Conservation (phyloP, 495 filamentous ascomycete genomes). For the Cetradonia linearis region DNA sequence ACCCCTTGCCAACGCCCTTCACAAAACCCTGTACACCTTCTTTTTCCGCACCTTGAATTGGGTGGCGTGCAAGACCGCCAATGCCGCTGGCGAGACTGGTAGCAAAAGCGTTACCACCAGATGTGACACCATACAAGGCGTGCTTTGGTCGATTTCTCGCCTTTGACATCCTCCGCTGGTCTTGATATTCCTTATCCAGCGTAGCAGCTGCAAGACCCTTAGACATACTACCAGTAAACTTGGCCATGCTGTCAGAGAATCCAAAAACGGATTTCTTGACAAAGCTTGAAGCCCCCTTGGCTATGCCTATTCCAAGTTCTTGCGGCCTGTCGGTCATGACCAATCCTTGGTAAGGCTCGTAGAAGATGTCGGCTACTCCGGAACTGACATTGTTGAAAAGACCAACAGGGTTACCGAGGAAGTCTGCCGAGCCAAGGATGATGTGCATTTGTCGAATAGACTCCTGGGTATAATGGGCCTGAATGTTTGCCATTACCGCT, state of each 20-base stretch:
- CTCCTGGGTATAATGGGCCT: constrained; percentile 92
- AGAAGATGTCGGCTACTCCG: constrained; percentile 94
- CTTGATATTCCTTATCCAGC: constrained; percentile 96
- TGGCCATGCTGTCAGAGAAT: constrained; percentile 89
- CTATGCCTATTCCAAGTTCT: constrained; percentile 87
- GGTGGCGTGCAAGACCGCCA: constrained; percentile 83
- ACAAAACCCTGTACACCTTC: constrained; percentile 89
- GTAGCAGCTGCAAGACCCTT: constrained; percentile 92
- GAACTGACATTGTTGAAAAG: constrained; percentile 98
- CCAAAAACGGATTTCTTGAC: constrained; percentile 98
- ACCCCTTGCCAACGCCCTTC: constrained; percentile 92
- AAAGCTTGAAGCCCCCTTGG: constrained; percentile 92
- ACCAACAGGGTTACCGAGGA: constrained; percentile 96
- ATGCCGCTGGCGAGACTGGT: constrained; percentile 87
- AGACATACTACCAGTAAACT: constrained; percentile 91
- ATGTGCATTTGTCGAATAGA: constrained; percentile 92
- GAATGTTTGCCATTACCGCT: constrained; percentile 71
- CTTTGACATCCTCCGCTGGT: constrained; percentile 84
- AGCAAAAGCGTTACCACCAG: constrained; percentile 89
- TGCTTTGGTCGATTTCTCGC: constrained; percentile 93
- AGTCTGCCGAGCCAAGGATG: constrained; percentile 91
- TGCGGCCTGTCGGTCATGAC: constrained; percentile 93
- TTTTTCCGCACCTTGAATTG: constrained; percentile 90
- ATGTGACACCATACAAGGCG: constrained; percentile 89
- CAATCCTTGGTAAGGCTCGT: constrained; percentile 95